Percentiles rank a stretch among this genome's conserved stretches.
These are phyloP conservation scores for Boletus pseudopeckii DNA, from an alignment of 768 basidiomycete species.

Conservation along the genomic window DNA sequence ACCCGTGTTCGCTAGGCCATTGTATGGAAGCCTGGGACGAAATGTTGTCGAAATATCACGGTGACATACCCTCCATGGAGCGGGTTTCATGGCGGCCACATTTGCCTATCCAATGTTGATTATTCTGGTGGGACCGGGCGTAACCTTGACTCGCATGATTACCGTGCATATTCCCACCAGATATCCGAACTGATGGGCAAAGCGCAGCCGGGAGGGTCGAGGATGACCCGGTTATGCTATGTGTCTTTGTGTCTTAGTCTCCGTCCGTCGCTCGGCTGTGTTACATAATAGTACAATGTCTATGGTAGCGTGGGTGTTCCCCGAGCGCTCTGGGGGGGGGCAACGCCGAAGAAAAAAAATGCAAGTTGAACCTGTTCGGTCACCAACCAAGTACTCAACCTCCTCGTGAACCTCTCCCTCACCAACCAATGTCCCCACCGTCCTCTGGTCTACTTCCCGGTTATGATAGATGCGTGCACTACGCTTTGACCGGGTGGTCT, in stretches of 20 bases:
- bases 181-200: neutral
- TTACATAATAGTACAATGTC: constrained; percentile 13
- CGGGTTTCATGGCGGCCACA: neutral
- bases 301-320: neutral
- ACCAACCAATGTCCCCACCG: neutral
- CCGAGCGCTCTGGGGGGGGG: neutral
- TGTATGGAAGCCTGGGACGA: constrained; percentile 11
- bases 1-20: constrained; percentile 4
- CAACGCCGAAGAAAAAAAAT: neutral
- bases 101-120: neutral
- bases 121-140: constrained; percentile 4
- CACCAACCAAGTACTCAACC: neutral
- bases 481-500: constrained; percentile 9
- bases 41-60: neutral
- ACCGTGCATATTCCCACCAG: constrained; percentile 5
- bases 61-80: constrained; percentile 2
- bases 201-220: neutral
- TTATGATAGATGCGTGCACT: neutral
- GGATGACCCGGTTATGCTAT: neutral
- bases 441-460: neutral
- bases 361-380: constrained; percentile 2
- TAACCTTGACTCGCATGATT: neutral
- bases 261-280: too few relatives aligned
- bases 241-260: neutral
- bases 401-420: neutral